Percentiles rank a stretch among this genome's conserved stretches.
phyloP scores from a whole-genome alignment of 139 green algal genomes.

The Chara braunii region DNA sequence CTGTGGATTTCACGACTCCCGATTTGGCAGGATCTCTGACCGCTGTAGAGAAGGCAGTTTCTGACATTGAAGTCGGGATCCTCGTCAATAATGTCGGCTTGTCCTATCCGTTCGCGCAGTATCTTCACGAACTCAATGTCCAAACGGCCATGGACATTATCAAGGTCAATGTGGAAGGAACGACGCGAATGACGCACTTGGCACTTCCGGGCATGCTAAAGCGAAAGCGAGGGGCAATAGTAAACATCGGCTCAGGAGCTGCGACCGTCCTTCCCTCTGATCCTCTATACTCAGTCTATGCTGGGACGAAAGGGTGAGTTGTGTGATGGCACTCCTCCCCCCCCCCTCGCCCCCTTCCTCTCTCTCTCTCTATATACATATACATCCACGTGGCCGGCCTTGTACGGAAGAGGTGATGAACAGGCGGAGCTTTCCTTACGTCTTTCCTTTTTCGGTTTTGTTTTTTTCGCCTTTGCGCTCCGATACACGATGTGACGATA shows the following conservation, averaged over 20 bases:
- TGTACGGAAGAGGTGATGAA: too few relatives aligned
- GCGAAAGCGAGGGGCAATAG: constrained; percentile 52
- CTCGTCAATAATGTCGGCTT: constrained; percentile 81
- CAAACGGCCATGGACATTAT: constrained; percentile 51
- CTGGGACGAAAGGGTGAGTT: constrained; percentile 60
- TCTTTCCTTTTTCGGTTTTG: too few relatives aligned
- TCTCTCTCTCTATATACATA: too few relatives aligned
- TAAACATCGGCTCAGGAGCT: constrained; percentile 66
- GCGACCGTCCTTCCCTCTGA: constrained; percentile 57
- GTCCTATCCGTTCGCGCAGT: constrained; percentile 65
- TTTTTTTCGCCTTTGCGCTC: too few relatives aligned
- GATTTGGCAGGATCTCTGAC: neutral
- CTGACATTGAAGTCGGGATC: constrained; percentile 67
- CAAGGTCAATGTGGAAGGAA: constrained; percentile 32
- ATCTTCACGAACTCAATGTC: constrained; percentile 42
- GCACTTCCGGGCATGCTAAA: constrained; percentile 69
- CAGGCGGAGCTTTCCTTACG: too few relatives aligned
- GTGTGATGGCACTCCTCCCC: neutral
- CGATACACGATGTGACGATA: neutral
- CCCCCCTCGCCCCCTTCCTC: neutral
- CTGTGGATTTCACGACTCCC: constrained; percentile 28
- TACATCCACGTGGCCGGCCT: too few relatives aligned
- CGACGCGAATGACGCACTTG: constrained; percentile 48
- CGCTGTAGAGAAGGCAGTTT: neutral
- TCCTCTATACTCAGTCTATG: constrained; percentile 67